A percentile compares a stretch with the other conserved stretches of the same genome.
phyloP scores from a whole-genome alignment of 1,284 basidiomycete species.

The Athelia psychrophila region DNA sequence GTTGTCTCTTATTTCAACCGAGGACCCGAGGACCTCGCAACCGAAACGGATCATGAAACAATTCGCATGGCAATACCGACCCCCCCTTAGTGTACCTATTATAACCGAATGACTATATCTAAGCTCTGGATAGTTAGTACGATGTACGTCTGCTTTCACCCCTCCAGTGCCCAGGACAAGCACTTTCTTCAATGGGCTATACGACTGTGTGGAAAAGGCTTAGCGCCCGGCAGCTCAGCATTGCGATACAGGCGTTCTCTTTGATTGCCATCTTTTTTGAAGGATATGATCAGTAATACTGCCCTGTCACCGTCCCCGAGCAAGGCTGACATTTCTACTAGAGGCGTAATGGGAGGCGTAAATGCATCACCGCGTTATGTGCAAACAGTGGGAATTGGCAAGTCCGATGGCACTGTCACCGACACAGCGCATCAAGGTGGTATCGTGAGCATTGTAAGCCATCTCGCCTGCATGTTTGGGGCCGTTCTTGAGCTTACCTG shows the following conservation, averaged over 20 bases:
- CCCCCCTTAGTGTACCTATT: too few species aligned
- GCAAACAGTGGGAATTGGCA: not conserved
- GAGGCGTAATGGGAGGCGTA: constrained; percentile 1
- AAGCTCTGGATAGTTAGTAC: too few species aligned
- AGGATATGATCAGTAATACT: not conserved
- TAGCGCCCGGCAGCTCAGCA: not conserved
- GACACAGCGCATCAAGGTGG: constrained; percentile 49
- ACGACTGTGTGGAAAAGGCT: not conserved
- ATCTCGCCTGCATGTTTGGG: constrained; percentile 4
- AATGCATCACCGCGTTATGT: not conserved
- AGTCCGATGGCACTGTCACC: constrained; percentile 33
- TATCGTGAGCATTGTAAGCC: constrained; percentile 40
- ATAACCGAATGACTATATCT: too few species aligned
- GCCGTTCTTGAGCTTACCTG: not conserved
- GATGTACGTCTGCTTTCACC: too few species aligned
- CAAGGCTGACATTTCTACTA: not conserved
- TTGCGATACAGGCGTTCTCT: not conserved
- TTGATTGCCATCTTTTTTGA: not conserved
- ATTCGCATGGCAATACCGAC: too few species aligned
- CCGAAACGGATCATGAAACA: too few species aligned
- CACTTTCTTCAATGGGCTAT: not conserved
- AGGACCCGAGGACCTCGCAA: too few species aligned
- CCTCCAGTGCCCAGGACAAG: too few species aligned
- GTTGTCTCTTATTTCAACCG: too few species aligned
- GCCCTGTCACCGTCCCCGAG: not conserved